Evolutionary conservation across 805 yeast species (phyloP), one percentile per base, ranked within the genome.

Genomic region (Yarrowia sp.): DNA sequence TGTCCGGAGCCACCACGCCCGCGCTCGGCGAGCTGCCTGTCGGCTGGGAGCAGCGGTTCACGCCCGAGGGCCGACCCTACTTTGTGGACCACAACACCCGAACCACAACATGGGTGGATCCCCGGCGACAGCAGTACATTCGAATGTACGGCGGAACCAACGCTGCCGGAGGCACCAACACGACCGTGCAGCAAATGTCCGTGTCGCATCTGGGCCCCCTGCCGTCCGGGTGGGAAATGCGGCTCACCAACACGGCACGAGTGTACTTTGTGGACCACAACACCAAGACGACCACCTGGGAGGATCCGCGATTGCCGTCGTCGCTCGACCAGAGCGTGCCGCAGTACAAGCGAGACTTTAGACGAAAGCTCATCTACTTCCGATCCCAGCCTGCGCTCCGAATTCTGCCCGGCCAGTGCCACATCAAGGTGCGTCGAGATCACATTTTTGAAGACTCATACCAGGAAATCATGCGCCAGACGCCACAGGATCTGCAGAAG

Each of bases 181-280:
- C 97, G 4, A 91, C 97, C 18, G 91, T 93, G 70, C 97, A 92
- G 79, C 98, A 95, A 72, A 99, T 95, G 80, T 97, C 98, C 35
- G 97, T 95, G 11, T 89, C 96, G 48, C 98, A 96, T 74, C 82
- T 95, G 76, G 99, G 99, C 15, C 99, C 99, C 64, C 81, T 95
- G 74, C 99, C 99, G 55, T 86, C 93, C 64, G 99, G 99, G 64
- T 95, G 99, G 99, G 99, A 95, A 80, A 95, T 95, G 99, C 89
- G 99, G 78, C 84, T 95, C 74, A 96, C 99, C 47, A 95, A 95
- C 77, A 95, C 99, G 1, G 98, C 99, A 9, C 86, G 99, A 76
- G 99, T 95, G 22, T 95, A 95, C 77, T 95, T 95, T 76, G 99
- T 95, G 69, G 99, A 95, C 77, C 99, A 95, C 80, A 95, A 95